A percentile compares a stretch with the other conserved stretches of the same genome.
Conservation (phyloP, 1,284 basidiomycete species). For the Heterobasidion occidentale region DNA sequence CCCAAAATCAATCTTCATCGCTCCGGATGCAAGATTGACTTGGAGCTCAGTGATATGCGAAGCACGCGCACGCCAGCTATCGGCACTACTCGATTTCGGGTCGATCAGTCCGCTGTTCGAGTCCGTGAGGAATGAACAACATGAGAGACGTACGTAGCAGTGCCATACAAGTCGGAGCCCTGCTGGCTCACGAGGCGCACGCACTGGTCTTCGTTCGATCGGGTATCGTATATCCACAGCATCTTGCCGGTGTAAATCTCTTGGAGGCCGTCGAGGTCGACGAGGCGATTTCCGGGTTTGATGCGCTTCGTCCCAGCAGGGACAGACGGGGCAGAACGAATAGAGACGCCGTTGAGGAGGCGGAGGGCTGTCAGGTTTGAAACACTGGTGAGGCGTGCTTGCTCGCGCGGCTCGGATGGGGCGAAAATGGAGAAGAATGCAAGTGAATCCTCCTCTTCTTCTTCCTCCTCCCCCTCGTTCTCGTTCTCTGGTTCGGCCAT, state of each 20-base stretch:
- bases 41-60: conserved; percentile 68
- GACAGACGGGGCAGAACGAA: conserved; percentile 41
- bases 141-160: conserved; percentile 53
- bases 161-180: conserved; percentile 52
- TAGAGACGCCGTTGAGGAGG: conserved; percentile 61
- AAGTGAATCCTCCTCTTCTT: conserved; percentile 13
- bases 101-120: neutral
- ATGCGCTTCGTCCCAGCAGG: conserved; percentile 36
- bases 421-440: conserved; percentile 45
- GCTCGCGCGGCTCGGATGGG: conserved; percentile 31
- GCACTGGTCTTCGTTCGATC: conserved; percentile 57
- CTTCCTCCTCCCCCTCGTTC: conserved; percentile 19
- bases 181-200: conserved; percentile 50
- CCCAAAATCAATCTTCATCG: conserved; percentile 67
- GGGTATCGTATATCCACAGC: conserved; percentile 67
- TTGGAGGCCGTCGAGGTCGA: conserved; percentile 57
- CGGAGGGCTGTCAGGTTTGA: conserved; percentile 62
- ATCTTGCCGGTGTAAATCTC: conserved; percentile 64
- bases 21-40: conserved; percentile 52
- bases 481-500: conserved; percentile 18
- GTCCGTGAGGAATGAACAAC: neutral
- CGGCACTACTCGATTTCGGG: conserved; percentile 39
- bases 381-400: conserved; percentile 33
- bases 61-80: conserved; percentile 70
- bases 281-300: conserved; percentile 45